Evolutionary conservation across 83 land plant genomes (phyloP), one percentile per base, ranked within the genome.

Genomic region (Picea engelmannii): DNA sequence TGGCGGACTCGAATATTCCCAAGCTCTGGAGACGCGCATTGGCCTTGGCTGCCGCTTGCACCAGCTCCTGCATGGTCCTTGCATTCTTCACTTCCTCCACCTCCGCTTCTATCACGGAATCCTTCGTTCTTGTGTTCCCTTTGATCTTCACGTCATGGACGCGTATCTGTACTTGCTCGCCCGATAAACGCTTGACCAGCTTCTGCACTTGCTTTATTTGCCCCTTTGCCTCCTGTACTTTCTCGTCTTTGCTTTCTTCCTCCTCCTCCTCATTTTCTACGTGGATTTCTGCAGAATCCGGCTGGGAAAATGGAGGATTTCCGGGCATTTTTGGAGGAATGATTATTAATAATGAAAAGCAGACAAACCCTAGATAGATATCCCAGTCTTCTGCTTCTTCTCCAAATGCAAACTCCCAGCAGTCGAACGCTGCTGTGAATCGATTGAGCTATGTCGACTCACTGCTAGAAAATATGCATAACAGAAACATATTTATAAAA

Each of bases 51-150:
- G 98, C 91, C 21, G 95, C 99, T 60, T 82, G 84, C 40, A 97
- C 80, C 12, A 97, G 88, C 82, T 95, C 98, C 87, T 94, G 97
- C 87, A 94, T 81, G 0, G 97, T 85, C 25, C 80, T 15, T 11
- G 93, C 98, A 0, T 76, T 47, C 84, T 84, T 88, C 12, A 64
- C 11, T 55, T 81, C 85, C 70, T 85, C 88, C 31, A 97, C 62
- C 84, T 89, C 91, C 55, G 97, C 88, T 81, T 94, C 98, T 85
- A 97, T 91, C 55, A 95, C 82, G 7, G 83, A 81, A 70, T 94
- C 98, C 81, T 91, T 92, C 23, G 98, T 97, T 84, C 84, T 92
- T 18, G 81, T 81, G 82, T 97, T 95, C 11, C 99, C 99, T 66
- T 88, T 87, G 80, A 97, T 91, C 27, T 85, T 23, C 13, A 97